These are phyloP conservation scores for Glonium stellatum DNA, from an alignment of 495 filamentous ascomycete genomes.

Conservation along the genomic window DNA sequence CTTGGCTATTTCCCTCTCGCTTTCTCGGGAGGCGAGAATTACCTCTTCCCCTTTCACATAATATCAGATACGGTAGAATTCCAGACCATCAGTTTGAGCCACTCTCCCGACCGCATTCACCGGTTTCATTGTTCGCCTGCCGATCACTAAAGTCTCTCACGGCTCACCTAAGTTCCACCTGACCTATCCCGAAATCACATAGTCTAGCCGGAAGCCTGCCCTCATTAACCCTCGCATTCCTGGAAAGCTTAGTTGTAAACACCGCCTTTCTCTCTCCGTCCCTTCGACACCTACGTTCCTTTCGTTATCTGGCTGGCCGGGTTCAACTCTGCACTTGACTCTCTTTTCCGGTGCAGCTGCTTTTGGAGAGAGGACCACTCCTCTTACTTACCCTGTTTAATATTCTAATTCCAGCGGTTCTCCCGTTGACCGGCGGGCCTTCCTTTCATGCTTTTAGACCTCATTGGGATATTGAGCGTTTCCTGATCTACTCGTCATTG, in stretches of 20 bases:
- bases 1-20: neutral
- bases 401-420: conserved; percentile 4
- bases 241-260: conserved; percentile 19
- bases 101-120: conserved; percentile 17
- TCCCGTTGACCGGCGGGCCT: conserved; percentile 18
- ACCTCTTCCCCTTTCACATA: neutral
- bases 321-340: conserved; percentile 25
- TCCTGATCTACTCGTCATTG: neutral
- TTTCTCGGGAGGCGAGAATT: too few species aligned
- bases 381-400: conserved; percentile 20
- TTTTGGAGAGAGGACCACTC: neutral
- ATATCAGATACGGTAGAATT: conserved; percentile 11
- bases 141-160: conserved; percentile 9
- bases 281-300: conserved; percentile 24
- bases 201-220: conserved; percentile 10
- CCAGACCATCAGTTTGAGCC: conserved; percentile 25
- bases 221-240: conserved; percentile 25
- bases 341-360: conserved; percentile 24
- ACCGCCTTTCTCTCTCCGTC: conserved; percentile 15
- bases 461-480: neutral
- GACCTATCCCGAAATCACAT: conserved; percentile 16
- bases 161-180: conserved; percentile 21
- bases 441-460: conserved; percentile 9
- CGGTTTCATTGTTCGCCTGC: conserved; percentile 23
- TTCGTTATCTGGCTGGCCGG: conserved; percentile 32